Percentiles rank a stretch among this genome's conserved stretches.
phyloP scores from a whole-genome alignment of 2,329 filamentous ascomycete genomes.

The Scytalidium lignicola region DNA sequence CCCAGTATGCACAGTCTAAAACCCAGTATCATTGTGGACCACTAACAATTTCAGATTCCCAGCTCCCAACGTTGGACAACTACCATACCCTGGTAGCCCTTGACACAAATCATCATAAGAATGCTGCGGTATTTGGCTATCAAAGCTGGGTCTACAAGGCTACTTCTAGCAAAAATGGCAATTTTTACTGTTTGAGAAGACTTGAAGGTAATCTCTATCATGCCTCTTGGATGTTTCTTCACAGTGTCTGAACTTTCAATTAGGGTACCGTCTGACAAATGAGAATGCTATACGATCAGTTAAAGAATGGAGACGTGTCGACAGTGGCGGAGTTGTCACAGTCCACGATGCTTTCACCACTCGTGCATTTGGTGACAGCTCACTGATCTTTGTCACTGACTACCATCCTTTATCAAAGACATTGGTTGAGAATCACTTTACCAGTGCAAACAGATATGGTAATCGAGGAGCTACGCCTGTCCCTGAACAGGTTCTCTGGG shows the following conservation, averaged over 20 bases:
- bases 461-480: slow-evolving; percentile 35
- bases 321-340: slow-evolving; percentile 75
- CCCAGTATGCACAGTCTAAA: slow-evolving; percentile 51
- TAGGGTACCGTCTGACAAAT: slow-evolving; percentile 79
- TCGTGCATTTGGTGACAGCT: slow-evolving; percentile 88
- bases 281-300: slow-evolving; percentile 83
- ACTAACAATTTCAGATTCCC: slow-evolving; percentile 44
- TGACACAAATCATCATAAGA: slow-evolving; percentile 76
- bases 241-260: slow-evolving; percentile 1
- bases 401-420: slow-evolving; percentile 91
- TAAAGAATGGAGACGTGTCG: slow-evolving; percentile 83
- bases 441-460: slow-evolving; percentile 30
- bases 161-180: slow-evolving; percentile 79
- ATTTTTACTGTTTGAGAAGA: slow-evolving; percentile 79
- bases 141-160: slow-evolving; percentile 96
- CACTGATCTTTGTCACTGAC: slow-evolving; percentile 87
- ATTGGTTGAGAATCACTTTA: slow-evolving; percentile 75
- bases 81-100: slow-evolving; percentile 91
- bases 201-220: slow-evolving; percentile 58
- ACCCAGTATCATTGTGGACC: not conserved
- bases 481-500: slow-evolving; percentile 76
- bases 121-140: slow-evolving; percentile 75
- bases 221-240: slow-evolving; percentile 7
- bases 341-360: slow-evolving; percentile 93
- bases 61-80: slow-evolving; percentile 75